Percentiles rank a stretch among this genome's conserved stretches.
phyloP scores from a whole-genome alignment of 345 rosid genomes.

The Hypericum perforatum region DNA sequence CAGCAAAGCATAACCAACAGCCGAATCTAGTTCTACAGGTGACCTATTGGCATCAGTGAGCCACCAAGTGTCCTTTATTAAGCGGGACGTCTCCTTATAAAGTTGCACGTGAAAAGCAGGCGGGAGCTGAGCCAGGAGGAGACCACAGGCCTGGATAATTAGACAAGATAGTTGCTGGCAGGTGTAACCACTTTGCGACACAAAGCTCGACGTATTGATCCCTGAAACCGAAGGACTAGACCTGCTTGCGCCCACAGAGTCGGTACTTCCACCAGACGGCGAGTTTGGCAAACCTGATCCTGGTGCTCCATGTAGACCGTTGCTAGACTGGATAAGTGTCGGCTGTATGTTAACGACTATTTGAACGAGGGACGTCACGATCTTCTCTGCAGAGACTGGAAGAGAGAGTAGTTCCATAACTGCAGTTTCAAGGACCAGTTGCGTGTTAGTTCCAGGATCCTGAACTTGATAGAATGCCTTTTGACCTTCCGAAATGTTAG shows the following conservation, averaged over 20 bases:
- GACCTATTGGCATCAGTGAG: conserved; percentile 77
- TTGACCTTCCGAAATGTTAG: conserved; percentile 65
- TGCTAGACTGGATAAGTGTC: conserved; percentile 86
- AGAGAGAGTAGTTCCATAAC: conserved; percentile 92
- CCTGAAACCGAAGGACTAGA: conserved; percentile 70
- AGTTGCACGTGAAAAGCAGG: conserved; percentile 75
- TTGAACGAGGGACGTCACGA: conserved; percentile 79
- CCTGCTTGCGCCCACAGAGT: conserved; percentile 81
- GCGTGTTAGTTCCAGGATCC: conserved; percentile 95
- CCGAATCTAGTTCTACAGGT: conserved; percentile 68
- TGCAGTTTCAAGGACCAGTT: conserved; percentile 88
- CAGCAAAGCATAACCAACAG: conserved; percentile 86
- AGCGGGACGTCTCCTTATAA: conserved; percentile 72
- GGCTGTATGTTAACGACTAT: conserved; percentile 87
- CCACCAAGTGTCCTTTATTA: conserved; percentile 93
- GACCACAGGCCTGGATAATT: conserved; percentile 93
- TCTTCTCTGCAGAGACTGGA: conserved; percentile 79
- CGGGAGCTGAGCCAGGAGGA: conserved; percentile 92
- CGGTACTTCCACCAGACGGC: conserved; percentile 96
- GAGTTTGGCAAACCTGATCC: conserved; percentile 80
- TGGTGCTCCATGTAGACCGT: conserved; percentile 67
- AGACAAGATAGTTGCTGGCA: conserved; percentile 95
- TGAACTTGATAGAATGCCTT: conserved; percentile 93
- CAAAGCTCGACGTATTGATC: conserved; percentile 74
- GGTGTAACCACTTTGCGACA: conserved; percentile 87